Evolutionary conservation across 192 early-diverging fungal species (phyloP), one percentile per base, ranked within the genome.

Genomic region (Entomortierella beljakovae): DNA sequence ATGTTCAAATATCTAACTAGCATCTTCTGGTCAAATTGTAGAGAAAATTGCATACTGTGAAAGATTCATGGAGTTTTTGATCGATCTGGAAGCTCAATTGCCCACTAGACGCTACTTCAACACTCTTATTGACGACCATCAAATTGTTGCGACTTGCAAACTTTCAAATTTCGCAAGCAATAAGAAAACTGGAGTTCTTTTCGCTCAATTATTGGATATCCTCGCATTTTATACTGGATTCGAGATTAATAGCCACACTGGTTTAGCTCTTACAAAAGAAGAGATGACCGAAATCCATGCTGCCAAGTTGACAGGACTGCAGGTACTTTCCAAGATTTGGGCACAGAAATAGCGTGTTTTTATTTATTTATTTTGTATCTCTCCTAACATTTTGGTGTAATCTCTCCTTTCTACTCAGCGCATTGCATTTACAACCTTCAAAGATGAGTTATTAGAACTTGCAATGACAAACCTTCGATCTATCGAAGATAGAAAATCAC

Each of bases 101-200:
- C 90, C 96, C 5, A 98, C 97, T 2, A 91, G 97, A n/a, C 90
- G 97, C 37, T 96, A 88, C 62, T 89, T 98, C 53, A 89, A 92
- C 68, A 81, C 88, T 2, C 56, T 99, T 6, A 64, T 99, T 7
- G 83, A 90, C 11, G 98, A 99, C 65, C 90, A 92, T 55, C 88
- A 95, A 42, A 74, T 97, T 33, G 70, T 89, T 1, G 83, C 84
- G 10, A 80, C 87, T 23, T 86, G 81, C 38, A 79, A 80, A 59
- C 73, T 85, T 46, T 77, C 88, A 43, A 82, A 82, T 25, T 60
- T 88, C n/a, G 64, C 81, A 32, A 79, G 59, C 40, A 65, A 71
- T 34, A 71, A 83, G 35, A 33, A 72, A 59, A 26, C 53, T 62
- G 61, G 80, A 68, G 56, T 67, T 9, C 74, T 89, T 33, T 91